A percentile compares a stretch with the other conserved stretches of the same genome.
phyloP scores from a whole-genome alignment of 2,329 filamentous ascomycete species.

The Dothidotthia symphoricarpi region DNA sequence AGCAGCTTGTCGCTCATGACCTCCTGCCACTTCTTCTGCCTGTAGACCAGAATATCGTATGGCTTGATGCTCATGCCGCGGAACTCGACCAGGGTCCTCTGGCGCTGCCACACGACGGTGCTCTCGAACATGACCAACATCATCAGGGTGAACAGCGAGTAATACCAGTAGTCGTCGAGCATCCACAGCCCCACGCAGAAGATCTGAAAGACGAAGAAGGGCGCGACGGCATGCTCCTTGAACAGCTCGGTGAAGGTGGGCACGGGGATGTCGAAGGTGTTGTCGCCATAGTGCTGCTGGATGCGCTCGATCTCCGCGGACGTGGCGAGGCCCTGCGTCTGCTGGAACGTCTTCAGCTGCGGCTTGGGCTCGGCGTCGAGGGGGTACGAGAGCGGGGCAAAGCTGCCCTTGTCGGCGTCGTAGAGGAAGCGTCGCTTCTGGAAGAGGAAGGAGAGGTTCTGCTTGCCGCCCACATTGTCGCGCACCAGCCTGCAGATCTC shows the following conservation, averaged over 20 bases:
- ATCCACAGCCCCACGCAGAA: constrained; percentile 99
- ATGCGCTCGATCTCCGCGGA: constrained; percentile 74
- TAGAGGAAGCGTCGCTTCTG: constrained; percentile 97
- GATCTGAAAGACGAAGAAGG: constrained; percentile 98
- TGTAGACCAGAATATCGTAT: constrained; percentile 89
- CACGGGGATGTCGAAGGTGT: constrained; percentile 96
- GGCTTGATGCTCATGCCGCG: constrained; percentile 99
- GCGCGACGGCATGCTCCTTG: constrained; percentile 96
- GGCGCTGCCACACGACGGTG: constrained; percentile 98
- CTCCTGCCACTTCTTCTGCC: constrained; percentile 83
- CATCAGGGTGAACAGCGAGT: constrained; percentile 96
- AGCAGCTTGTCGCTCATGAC: constrained; percentile 87
- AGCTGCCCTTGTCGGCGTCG: constrained; percentile 67
- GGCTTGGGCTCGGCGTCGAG: constrained; percentile 87
- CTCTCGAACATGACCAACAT: constrained; percentile 98
- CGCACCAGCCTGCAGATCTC: constrained; percentile 82
- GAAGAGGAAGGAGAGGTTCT: constrained; percentile 85
- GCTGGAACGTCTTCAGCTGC: constrained; percentile 72
- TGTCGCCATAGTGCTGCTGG: constrained; percentile 90
- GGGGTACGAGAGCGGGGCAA: constrained; percentile 76
- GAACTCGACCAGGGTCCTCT: constrained; percentile 93
- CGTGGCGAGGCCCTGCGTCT: constrained; percentile 70
- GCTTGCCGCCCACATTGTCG: constrained; percentile 73
- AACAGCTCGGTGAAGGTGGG: constrained; percentile 94
- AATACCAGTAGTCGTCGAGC: constrained; percentile 99